Evolutionary conservation across 805 yeast species (phyloP), one percentile per base, ranked within the genome.

Genomic region (Starmerella etchellsii): DNA sequence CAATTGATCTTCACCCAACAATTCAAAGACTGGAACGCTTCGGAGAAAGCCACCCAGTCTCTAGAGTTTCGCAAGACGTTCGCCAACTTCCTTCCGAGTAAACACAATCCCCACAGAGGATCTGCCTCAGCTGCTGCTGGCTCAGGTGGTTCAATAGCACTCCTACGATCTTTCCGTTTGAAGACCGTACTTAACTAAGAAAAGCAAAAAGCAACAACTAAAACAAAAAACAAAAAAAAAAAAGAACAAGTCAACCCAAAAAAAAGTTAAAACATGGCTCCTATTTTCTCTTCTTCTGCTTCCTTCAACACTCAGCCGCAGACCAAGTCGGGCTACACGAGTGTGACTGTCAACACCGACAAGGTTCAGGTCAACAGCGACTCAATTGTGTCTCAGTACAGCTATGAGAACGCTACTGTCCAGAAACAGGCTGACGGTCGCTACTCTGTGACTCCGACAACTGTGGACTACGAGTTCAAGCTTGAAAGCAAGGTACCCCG

Each of bases 401-500:
- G 73, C 19, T 80, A 80, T 60, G 81, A 79, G 57, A 82, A 80
- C 52, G 78, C 93, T n/a, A 50, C 70, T 40, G 94, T 83, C 34
- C 70, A 73, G 46, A 66, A 68, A 49, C 39, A 46, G 29, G 52
- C 55, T 20, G 66, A 62, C 31, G 82, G 80, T 28, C 59, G 67
- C 40, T 70, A 70, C 55, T 57, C 64, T 33, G 93, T 87, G 39
- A 74, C 78, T 18, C 94, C 94, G 19, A 71, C 78, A 40, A 57
- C 70, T 42, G 71, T 70, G 49, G 79, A 83, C 50, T 83, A 83
- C 57, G 78, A 84, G 58, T 88, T 87, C 70, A 82, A 83, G 62
- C 78, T 82, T 38, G 93, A 84, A 53, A 70, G 82, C 58, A 70
- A 69, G 42, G 74, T 78, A 33, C 94, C 95, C 53, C 84, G 79